Evolutionary conservation across 2,329 filamentous ascomycete species (phyloP).

Genomic region (Zarea fungicola): DNA sequence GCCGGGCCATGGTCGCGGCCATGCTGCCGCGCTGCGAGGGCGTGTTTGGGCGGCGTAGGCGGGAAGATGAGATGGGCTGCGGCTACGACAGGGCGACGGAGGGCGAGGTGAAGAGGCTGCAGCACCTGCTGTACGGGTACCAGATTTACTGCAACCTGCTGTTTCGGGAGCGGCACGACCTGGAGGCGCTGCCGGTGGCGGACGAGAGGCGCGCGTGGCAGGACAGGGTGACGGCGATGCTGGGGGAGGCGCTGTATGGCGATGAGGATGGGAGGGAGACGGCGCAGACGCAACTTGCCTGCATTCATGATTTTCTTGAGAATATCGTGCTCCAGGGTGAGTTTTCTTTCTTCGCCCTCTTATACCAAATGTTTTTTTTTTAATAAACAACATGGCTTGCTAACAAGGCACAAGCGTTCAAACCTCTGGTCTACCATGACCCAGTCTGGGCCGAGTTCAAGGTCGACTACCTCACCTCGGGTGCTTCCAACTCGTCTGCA

Average conservation of each 20-base stretch:
- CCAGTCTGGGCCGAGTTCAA: conserved; percentile 1
- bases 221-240: too few relatives aligned
- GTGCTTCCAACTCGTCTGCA: background rate
- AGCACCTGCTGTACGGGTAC: conserved; percentile 1
- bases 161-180: background rate
- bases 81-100: background rate
- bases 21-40: background rate
- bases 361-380: too few relatives aligned
- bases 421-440: conserved; percentile 1
- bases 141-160: conserved; percentile 5
- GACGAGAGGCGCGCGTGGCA: background rate
- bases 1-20: background rate
- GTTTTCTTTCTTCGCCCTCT: background rate
- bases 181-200: background rate
- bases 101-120: background rate
- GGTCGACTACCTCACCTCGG: conserved; percentile 2
- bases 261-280: conserved; percentile 1
- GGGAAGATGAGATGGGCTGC: background rate
- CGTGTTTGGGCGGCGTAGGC: background rate
- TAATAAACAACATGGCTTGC: too few relatives aligned
- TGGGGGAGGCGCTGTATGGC: background rate
- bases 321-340: conserved; percentile 3
- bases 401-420: conserved; percentile 3
- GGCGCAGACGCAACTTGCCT: conserved; percentile 3
- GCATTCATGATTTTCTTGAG: conserved; percentile 8